Evolutionary conservation across 1,284 basidiomycete genomes (phyloP).

Genomic region (Naganishia cerealis): DNA sequence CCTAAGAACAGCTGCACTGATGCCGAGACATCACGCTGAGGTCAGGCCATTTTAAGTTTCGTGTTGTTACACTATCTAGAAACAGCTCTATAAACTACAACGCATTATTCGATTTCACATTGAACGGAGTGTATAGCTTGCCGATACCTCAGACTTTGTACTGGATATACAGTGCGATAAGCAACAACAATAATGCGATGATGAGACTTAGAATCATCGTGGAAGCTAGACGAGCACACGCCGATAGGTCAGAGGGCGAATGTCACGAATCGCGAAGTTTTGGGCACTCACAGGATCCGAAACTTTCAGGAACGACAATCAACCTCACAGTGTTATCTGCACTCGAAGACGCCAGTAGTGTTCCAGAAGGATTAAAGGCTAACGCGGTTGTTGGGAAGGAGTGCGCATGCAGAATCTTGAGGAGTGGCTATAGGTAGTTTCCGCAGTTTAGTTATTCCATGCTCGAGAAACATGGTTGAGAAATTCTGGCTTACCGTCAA

Average conservation of each 20-base stretch:
- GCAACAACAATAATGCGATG: constrained; percentile 3
- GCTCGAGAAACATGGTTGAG: background rate
- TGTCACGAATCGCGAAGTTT: background rate
- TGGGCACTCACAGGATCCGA: constrained; percentile 37
- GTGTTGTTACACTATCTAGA: background rate
- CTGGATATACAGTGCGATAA: constrained; percentile 24
- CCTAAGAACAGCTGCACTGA: no score
- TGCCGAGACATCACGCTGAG: no score
- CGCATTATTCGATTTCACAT: background rate
- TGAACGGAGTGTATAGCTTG: background rate
- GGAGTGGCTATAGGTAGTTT: constrained; percentile 64
- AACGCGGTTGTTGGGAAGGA: constrained; percentile 90
- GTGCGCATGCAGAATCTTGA: constrained; percentile 87
- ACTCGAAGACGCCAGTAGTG: constrained; percentile 83
- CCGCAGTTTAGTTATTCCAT: background rate
- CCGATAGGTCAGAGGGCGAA: background rate
- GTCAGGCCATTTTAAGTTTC: no score
- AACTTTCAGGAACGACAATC: constrained; percentile 66
- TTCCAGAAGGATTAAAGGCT: constrained; percentile 78
- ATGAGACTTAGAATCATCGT: constrained; percentile 19
- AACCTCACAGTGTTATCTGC: constrained; percentile 86
- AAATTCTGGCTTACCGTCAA: constrained; percentile 64
- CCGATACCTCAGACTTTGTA: constrained; percentile 9
- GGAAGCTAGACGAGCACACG: constrained; percentile 4
- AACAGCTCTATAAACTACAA: background rate